A percentile compares a stretch with the other conserved stretches of the same genome.
Conservation (phyloP, 192 early-diverging fungal species). For the Podila epigama region DNA sequence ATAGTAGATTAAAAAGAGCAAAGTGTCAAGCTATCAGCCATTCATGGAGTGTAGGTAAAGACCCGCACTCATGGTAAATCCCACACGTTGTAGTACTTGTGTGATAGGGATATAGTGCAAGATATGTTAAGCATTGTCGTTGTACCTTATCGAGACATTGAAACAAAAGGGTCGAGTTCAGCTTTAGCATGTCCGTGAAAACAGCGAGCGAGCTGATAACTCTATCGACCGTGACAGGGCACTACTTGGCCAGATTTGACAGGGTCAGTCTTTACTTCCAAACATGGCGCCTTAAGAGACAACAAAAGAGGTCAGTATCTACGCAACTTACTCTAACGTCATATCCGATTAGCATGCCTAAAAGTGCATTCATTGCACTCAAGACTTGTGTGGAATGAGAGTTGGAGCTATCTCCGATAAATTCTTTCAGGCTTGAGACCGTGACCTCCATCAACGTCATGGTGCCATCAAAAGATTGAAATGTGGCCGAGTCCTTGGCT, state of each 20-base stretch:
- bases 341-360: slow-evolving; percentile 27
- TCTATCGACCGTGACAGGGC: slow-evolving; percentile 13
- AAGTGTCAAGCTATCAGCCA: background rate
- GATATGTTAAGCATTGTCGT: no score
- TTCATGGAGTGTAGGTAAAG: background rate
- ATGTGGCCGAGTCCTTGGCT: slow-evolving; percentile 18
- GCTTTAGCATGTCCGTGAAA: slow-evolving; percentile 41
- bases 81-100: no score
- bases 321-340: slow-evolving; percentile 10
- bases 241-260: slow-evolving; percentile 5
- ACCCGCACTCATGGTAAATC: no score
- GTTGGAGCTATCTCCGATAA: slow-evolving; percentile 15
- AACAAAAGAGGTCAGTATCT: background rate
- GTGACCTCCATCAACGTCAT: slow-evolving; percentile 39
- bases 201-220: slow-evolving; percentile 11
- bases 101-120: no score
- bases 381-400: slow-evolving; percentile 20
- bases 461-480: slow-evolving; percentile 23
- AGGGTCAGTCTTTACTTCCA: background rate
- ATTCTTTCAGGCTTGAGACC: slow-evolving; percentile 28
- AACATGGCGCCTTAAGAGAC: background rate
- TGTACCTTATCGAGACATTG: slow-evolving; percentile 37
- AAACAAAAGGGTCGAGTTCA: slow-evolving; percentile 28
- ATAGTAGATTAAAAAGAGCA: background rate
- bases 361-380: slow-evolving; percentile 23